Conservation (phyloP, 495 filamentous ascomycete genomes). For the Aspergillus sclerotiicarbonarius region DNA sequence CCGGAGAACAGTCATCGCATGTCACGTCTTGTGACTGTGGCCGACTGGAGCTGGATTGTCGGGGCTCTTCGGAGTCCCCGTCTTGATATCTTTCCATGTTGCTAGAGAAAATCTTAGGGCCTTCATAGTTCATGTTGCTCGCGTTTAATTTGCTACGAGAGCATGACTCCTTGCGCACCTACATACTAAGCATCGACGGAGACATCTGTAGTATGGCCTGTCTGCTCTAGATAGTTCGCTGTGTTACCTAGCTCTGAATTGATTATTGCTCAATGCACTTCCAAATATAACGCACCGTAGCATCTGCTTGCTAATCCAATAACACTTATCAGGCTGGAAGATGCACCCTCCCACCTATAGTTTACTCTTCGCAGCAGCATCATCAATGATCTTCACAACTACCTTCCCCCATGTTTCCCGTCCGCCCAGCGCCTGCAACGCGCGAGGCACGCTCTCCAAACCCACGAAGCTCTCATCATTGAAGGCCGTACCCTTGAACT, state of each 20-base stretch:
- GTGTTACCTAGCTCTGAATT: background rate
- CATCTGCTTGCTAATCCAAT: background rate
- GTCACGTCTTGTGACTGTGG: constrained; percentile 48
- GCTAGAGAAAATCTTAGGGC: constrained; percentile 45
- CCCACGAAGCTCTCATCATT: constrained; percentile 79
- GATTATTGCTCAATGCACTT: background rate
- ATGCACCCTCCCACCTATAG: constrained; percentile 26
- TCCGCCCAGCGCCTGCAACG: constrained; percentile 71
- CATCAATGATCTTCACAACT: constrained; percentile 81
- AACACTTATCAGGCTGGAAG: background rate
- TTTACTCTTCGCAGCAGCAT: constrained; percentile 50
- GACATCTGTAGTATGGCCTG: background rate
- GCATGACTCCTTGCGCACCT: constrained; percentile 55
- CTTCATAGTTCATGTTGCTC: constrained; percentile 55
- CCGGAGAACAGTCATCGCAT: constrained; percentile 43
- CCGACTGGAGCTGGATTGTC: constrained; percentile 48
- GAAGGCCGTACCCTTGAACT: constrained; percentile 80
- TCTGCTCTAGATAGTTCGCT: background rate
- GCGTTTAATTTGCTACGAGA: constrained; percentile 39
- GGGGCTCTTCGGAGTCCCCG: constrained; percentile 13
- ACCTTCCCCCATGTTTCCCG: constrained; percentile 96
- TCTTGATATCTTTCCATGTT: constrained; percentile 25
- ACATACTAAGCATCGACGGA: constrained; percentile 25
- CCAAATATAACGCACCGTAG: background rate
- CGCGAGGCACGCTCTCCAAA: constrained; percentile 73